Percentiles rank a stretch among this genome's conserved stretches.
Conservation (phyloP, 129 eudicot species). For the Centella asiatica region DNA sequence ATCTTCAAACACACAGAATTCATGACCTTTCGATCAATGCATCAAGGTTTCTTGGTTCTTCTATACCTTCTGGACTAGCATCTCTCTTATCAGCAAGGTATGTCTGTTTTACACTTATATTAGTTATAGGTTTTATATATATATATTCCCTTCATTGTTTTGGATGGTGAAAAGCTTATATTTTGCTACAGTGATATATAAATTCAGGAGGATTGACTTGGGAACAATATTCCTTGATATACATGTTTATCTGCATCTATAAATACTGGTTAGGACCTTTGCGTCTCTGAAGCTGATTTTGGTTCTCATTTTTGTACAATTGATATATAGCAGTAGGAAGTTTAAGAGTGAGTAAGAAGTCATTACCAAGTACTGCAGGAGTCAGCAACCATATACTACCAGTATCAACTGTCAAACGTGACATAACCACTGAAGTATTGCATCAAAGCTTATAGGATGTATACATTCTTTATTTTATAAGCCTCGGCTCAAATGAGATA, state of each 20-base stretch:
- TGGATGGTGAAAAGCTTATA: not conserved
- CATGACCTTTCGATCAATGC: constrained; percentile 51
- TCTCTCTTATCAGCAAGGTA: constrained; percentile 62
- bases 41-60: constrained; percentile 58
- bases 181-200: not conserved
- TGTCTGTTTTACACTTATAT: not conserved
- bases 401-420: too few relatives aligned
- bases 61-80: constrained; percentile 52
- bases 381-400: too few relatives aligned
- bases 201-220: not conserved
- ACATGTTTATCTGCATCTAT: not conserved
- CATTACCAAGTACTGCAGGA: too few relatives aligned
- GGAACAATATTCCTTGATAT: not conserved
- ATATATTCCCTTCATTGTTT: not conserved
- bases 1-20: constrained; percentile 36
- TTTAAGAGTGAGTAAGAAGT: too few relatives aligned
- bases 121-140: not conserved
- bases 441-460: too few relatives aligned
- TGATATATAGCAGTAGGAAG: not conserved
- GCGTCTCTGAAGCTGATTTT: not conserved
- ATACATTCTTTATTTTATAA: too few relatives aligned
- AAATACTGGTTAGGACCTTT: not conserved
- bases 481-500: not conserved
- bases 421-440: too few relatives aligned
- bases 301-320: not conserved